phyloP scores from a whole-genome alignment of 305 asterid genomes.

The Plantago coronopus region DNA sequence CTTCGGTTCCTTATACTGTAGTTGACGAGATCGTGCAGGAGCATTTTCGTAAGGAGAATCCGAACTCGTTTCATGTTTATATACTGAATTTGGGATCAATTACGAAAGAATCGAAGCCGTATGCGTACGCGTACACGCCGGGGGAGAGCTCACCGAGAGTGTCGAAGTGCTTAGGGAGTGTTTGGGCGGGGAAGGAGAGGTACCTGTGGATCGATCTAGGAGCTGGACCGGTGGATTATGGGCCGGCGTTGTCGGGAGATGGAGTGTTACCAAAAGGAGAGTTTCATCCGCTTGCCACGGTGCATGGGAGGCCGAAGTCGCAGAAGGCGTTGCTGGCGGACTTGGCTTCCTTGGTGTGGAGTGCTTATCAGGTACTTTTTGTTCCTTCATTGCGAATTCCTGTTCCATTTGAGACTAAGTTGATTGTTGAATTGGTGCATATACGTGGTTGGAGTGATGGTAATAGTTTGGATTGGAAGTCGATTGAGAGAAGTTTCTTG shows the following conservation, averaged over 20 bases:
- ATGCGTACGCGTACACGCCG: slow-evolving; percentile 69
- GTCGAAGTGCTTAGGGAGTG: slow-evolving; percentile 74
- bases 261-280: slow-evolving; percentile 91
- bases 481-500: slow-evolving; percentile 56
- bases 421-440: slow-evolving; percentile 71
- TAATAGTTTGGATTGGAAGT: slow-evolving; percentile 63
- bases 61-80: slow-evolving; percentile 59
- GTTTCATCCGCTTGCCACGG: slow-evolving; percentile 82
- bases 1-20: slow-evolving; percentile 51
- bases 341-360: slow-evolving; percentile 79
- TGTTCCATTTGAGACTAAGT: slow-evolving; percentile 58
- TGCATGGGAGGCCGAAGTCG: slow-evolving; percentile 82
- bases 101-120: slow-evolving; percentile 39
- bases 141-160: slow-evolving; percentile 78
- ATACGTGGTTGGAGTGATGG: slow-evolving; percentile 41
- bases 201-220: slow-evolving; percentile 92
- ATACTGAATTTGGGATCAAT: slow-evolving; percentile 51
- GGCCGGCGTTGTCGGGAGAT: slow-evolving; percentile 88
- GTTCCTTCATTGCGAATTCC: slow-evolving; percentile 89
- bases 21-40: slow-evolving; percentile 52
- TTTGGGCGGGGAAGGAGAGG: slow-evolving; percentile 85
- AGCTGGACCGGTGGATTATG: slow-evolving; percentile 97
- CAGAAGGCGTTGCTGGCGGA: slow-evolving; percentile 78
- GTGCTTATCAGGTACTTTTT: slow-evolving; percentile 87
- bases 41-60: slow-evolving; percentile 65